These are phyloP conservation scores for Globisporangium apiculatum DNA, from an alignment of 352 stramenopile genomes.

Conservation along the genomic window DNA sequence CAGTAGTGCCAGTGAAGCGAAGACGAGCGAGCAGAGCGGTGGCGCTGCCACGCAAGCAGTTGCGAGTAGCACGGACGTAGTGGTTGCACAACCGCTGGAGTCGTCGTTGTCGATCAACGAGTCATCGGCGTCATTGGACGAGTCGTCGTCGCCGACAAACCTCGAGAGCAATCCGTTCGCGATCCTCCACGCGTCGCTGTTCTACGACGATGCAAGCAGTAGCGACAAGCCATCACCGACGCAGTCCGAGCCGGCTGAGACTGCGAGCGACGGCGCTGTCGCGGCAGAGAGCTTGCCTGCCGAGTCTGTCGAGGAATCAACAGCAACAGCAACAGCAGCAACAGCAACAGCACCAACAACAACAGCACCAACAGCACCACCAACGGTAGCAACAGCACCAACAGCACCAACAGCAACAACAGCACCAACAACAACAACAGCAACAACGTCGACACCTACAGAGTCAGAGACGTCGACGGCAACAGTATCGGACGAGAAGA, in stretches of 20 bases:
- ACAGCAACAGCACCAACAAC: not conserved
- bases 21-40: not conserved
- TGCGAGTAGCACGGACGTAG: not conserved
- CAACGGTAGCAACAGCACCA: no score
- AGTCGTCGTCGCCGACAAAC: not conserved
- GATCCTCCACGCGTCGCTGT: slow-evolving; percentile 25
- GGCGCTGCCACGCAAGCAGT: slow-evolving; percentile 4
- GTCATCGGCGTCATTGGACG: not conserved
- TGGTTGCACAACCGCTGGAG: not conserved
- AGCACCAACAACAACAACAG: not conserved
- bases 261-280: not conserved
- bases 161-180: slow-evolving; percentile 26
- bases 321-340: not conserved
- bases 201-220: slow-evolving; percentile 16
- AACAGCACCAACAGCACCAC: not conserved
- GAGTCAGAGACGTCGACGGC: not conserved
- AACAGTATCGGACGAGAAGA: not conserved
- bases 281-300: not conserved
- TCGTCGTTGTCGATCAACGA: not conserved
- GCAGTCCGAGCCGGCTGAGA: not conserved
- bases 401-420: not conserved
- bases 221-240: not conserved
- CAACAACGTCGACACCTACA: not conserved
- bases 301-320: not conserved
- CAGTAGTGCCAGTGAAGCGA: not conserved